Percentiles rank a stretch among this genome's conserved stretches.
phyloP scores from a whole-genome alignment of 1,284 basidiomycete species.

The Pseudozyma thailandica region DNA sequence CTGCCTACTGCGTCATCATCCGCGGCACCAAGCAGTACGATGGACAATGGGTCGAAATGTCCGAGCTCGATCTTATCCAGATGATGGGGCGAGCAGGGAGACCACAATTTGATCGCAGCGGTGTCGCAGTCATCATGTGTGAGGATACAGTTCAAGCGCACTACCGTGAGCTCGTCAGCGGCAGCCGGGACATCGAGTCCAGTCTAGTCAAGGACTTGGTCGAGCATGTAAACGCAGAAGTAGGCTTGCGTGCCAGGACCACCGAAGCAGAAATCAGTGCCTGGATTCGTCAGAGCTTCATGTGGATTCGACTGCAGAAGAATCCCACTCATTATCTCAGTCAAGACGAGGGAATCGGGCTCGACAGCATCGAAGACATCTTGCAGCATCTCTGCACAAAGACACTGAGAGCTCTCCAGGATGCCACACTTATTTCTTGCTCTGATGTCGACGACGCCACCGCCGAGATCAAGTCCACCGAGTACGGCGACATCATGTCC shows the following conservation, averaged over 20 bases:
- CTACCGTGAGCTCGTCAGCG: conserved; percentile 49
- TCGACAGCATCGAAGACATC: conserved; percentile 40
- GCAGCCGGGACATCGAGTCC: conserved; percentile 51
- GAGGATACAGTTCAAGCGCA: conserved; percentile 48
- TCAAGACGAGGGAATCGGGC: conserved; percentile 35
- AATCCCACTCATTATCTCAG: conserved; percentile 51
- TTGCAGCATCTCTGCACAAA: conserved; percentile 32
- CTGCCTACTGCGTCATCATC: conserved; percentile 66
- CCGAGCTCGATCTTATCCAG: conserved; percentile 68
- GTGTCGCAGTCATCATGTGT: conserved; percentile 63
- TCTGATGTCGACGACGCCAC: conserved; percentile 4
- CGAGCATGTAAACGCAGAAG: conserved; percentile 60
- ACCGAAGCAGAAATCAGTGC: conserved; percentile 28
- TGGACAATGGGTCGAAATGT: conserved; percentile 52
- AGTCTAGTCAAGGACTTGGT: conserved; percentile 44
- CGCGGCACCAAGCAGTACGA: conserved; percentile 57
- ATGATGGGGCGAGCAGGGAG: conserved; percentile 82
- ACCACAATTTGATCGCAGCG: conserved; percentile 82
- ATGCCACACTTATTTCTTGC: conserved; percentile 26
- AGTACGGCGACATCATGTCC: conserved; percentile 56
- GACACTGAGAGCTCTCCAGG: conserved; percentile 30
- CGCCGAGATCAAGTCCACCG: conserved; percentile 35
- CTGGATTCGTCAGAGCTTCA: conserved; percentile 47
- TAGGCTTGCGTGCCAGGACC: conserved; percentile 31
- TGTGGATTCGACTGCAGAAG: conserved; percentile 49